Conservation (phyloP, 331 rosid species). For the Telfairia occidentalis region DNA sequence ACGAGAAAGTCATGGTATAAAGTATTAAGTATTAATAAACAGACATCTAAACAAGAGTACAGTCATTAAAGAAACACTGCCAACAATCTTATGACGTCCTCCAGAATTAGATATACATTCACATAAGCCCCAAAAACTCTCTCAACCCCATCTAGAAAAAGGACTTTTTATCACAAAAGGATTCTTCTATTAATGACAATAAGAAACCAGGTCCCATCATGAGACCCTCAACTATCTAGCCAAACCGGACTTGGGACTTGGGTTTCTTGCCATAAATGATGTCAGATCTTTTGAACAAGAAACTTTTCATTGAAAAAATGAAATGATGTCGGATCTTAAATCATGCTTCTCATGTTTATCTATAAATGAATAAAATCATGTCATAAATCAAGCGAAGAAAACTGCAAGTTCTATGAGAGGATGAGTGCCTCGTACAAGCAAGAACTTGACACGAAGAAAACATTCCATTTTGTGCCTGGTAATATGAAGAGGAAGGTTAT, state of each 20-base stretch:
- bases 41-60: background rate
- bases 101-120: background rate
- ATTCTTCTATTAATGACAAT: background rate
- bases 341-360: background rate
- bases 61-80: background rate
- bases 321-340: background rate
- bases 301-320: no score
- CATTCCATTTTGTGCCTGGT: background rate
- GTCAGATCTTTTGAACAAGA: no score
- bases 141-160: background rate
- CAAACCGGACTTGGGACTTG: background rate
- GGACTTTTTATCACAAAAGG: background rate
- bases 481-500: background rate
- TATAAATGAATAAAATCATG: background rate
- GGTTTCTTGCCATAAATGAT: background rate
- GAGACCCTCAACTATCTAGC: background rate
- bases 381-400: background rate
- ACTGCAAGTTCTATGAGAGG: background rate
- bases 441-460: background rate
- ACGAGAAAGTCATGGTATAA: conserved; percentile 1
- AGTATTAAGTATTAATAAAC: background rate
- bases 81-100: background rate
- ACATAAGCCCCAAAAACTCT: background rate
- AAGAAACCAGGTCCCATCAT: background rate
- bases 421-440: background rate